A percentile compares a stretch with the other conserved stretches of the same genome.
These are phyloP conservation scores for Ophiostoma fasciatum DNA, from an alignment of 2,329 filamentous ascomycete species.

Conservation along the genomic window DNA sequence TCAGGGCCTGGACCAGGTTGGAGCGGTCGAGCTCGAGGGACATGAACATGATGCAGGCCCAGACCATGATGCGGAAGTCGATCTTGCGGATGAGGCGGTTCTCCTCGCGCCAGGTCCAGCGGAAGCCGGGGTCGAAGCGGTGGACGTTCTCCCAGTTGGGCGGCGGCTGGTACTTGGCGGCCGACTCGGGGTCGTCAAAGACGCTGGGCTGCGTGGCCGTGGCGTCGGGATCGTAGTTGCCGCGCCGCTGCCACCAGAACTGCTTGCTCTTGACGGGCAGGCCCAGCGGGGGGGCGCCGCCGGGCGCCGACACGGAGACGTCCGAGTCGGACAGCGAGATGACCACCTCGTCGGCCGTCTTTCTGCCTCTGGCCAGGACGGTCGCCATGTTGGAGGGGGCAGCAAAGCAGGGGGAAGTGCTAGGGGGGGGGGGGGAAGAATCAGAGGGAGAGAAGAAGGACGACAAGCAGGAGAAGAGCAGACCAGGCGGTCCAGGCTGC, in stretches of 20 bases:
- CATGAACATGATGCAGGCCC: conserved; percentile 33
- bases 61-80: conserved; percentile 26
- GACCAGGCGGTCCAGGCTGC: too few species aligned
- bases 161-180: conserved; percentile 21
- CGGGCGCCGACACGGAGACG: not conserved
- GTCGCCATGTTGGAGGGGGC: conserved; percentile 13
- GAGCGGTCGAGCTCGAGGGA: conserved; percentile 34
- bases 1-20: conserved; percentile 31
- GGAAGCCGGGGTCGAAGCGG: conserved; percentile 29
- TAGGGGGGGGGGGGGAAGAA: not conserved
- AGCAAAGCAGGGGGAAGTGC: not conserved
- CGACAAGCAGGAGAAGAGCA: too few species aligned
- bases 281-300: conserved; percentile 16
- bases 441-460: not conserved
- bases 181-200: conserved; percentile 23
- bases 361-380: conserved; percentile 12
- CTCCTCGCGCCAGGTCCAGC: conserved; percentile 29
- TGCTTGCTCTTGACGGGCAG: conserved; percentile 15
- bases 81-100: conserved; percentile 29
- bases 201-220: conserved; percentile 23
- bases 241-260: conserved; percentile 20
- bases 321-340: conserved; percentile 7
- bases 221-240: conserved; percentile 17
- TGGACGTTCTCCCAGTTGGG: conserved; percentile 25
- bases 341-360: not conserved